phyloP scores from a whole-genome alignment of 2,329 filamentous ascomycete species.

The Cladophialophora exuberans region DNA sequence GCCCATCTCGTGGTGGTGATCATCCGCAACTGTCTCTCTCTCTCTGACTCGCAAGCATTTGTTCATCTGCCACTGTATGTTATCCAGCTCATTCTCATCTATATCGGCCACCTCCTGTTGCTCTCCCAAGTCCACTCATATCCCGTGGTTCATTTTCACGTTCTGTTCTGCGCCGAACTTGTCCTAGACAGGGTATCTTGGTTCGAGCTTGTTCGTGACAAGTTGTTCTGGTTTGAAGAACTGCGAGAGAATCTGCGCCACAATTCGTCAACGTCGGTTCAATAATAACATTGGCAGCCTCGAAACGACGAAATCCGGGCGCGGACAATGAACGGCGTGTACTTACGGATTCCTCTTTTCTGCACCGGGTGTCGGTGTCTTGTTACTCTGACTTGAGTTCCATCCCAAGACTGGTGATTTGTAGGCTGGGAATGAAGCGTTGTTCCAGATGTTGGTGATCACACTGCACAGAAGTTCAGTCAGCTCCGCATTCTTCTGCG shows the following conservation, averaged over 20 bases:
- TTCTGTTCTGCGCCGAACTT: constrained; percentile 14
- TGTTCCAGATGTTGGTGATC: constrained; percentile 55
- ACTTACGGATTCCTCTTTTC: constrained; percentile 32
- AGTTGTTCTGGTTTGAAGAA: constrained; percentile 5
- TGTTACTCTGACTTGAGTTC: constrained; percentile 28
- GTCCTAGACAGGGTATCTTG: constrained; percentile 22
- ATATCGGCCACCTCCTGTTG: too few relatives aligned
- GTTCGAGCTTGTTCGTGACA: constrained; percentile 19
- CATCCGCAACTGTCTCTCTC: too few relatives aligned
- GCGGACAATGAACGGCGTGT: not conserved
- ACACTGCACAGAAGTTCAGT: constrained; percentile 38
- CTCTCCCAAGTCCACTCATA: too few relatives aligned
- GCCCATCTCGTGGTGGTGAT: too few relatives aligned
- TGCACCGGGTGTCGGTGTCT: constrained; percentile 18
- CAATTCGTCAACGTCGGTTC: not conserved
- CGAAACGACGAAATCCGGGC: not conserved
- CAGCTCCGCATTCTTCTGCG: not conserved
- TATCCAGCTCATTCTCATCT: too few relatives aligned
- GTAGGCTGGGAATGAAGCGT: constrained; percentile 50
- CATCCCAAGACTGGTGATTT: constrained; percentile 46
- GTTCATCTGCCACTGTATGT: too few relatives aligned
- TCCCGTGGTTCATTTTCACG: not conserved
- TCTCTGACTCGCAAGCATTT: too few relatives aligned
- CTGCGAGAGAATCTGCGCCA: constrained; percentile 14
- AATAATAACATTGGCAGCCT: not conserved